Evolutionary conservation across 371 early-diverging fungal species (phyloP).

Genomic region (Phascolomyces articulosus): DNA sequence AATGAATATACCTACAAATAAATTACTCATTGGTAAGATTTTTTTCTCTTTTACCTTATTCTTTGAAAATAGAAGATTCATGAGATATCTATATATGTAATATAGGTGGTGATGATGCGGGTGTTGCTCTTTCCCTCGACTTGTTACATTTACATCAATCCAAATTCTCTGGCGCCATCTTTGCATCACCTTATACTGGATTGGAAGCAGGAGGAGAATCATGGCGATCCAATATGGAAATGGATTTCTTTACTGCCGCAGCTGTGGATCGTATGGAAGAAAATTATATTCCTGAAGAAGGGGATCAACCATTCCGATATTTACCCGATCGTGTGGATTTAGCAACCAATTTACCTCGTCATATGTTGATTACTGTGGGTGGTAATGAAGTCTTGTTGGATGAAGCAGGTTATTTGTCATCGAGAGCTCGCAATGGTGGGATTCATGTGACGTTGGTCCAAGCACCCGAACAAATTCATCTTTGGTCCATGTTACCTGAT

Average conservation of each 20-base stretch:
- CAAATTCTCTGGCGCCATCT: conserved; percentile 27
- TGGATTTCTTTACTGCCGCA: conserved; percentile 34
- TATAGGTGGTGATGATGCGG: conserved; percentile 41
- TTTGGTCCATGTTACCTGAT: conserved; percentile 37
- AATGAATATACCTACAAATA: conserved; percentile 22
- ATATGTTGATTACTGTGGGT: conserved; percentile 38
- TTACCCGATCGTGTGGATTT: conserved; percentile 17
- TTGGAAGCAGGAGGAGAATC: conserved; percentile 45
- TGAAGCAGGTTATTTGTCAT: conserved; percentile 40
- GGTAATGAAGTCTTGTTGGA: conserved; percentile 48
- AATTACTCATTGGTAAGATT: conserved; percentile 12
- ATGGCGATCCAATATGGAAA: conserved; percentile 35
- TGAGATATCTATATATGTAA: too few species aligned
- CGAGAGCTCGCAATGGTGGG: conserved; percentile 33
- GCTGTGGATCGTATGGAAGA: conserved; percentile 41
- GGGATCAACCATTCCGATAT: conserved; percentile 24
- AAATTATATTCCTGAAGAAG: conserved; percentile 33
- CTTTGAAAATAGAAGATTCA: too few species aligned
- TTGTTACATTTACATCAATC: conserved; percentile 24
- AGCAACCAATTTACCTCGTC: conserved; percentile 27
- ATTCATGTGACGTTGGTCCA: conserved; percentile 35
- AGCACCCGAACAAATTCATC: conserved; percentile 37
- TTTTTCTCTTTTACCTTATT: not conserved
- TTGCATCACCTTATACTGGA: conserved; percentile 49
- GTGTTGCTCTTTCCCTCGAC: conserved; percentile 39